Percentiles rank a stretch among this genome's conserved stretches.
phyloP scores from a whole-genome alignment of 495 filamentous ascomycete genomes.

The Saxophila tyrrhenica region DNA sequence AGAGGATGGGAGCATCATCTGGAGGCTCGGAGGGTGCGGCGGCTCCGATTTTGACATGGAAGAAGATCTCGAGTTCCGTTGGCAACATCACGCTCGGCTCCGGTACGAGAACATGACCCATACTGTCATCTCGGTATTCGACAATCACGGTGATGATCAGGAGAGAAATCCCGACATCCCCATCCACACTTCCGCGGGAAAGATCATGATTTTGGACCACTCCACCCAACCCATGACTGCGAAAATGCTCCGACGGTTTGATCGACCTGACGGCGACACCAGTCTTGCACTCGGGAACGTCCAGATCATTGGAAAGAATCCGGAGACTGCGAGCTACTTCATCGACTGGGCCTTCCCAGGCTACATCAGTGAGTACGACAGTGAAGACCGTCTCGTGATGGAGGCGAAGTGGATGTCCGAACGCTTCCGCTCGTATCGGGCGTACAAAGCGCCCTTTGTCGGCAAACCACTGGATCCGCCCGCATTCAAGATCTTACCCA shows the following conservation, averaged over 20 bases:
- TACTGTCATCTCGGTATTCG: conserved; percentile 42
- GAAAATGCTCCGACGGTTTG: background rate
- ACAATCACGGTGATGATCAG: conserved; percentile 37
- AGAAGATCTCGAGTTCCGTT: conserved; percentile 33
- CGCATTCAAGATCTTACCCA: background rate
- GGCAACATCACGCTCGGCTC: conserved; percentile 50
- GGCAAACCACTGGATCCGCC: background rate
- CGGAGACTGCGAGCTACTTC: background rate
- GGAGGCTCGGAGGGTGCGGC: conserved; percentile 8
- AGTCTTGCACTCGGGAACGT: background rate
- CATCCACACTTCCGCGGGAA: background rate
- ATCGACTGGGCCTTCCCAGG: conserved; percentile 2
- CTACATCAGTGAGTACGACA: conserved; percentile 7
- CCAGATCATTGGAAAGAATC: background rate
- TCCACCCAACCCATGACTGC: background rate
- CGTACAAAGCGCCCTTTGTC: background rate
- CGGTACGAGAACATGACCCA: conserved; percentile 38
- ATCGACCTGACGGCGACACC: background rate
- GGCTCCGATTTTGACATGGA: background rate
- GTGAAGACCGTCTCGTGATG: background rate
- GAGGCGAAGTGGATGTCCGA: background rate
- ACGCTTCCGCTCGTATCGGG: conserved; percentile 1
- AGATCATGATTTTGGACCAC: conserved; percentile 6
- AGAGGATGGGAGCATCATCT: conserved; percentile 11
- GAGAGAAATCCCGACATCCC: background rate